Percentiles rank a stretch among this genome's conserved stretches.
Conservation (phyloP, 2,329 filamentous ascomycete genomes). For the Colletotrichum tofieldiae region DNA sequence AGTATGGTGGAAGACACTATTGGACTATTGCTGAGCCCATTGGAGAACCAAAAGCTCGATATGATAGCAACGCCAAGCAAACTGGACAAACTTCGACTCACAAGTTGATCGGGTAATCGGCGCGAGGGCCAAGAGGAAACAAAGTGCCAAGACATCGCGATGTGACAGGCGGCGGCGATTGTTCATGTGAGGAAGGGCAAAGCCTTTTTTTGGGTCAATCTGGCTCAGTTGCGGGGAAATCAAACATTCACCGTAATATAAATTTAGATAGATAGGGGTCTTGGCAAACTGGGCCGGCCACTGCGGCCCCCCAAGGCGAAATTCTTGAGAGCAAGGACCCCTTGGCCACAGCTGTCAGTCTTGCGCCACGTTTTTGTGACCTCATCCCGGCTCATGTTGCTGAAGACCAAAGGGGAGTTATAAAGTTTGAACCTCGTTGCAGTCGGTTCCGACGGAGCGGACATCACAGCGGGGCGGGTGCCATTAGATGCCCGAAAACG, state of each 20-base stretch:
- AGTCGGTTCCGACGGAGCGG: constrained; percentile 25
- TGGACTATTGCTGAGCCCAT: background rate
- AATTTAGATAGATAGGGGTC: constrained; percentile 32
- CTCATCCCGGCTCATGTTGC: constrained; percentile 9
- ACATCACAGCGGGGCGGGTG: background rate
- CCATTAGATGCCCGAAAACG: constrained; percentile 1
- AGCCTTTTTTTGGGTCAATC: constrained; percentile 8
- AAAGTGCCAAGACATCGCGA: constrained; percentile 30
- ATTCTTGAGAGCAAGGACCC: constrained; percentile 4
- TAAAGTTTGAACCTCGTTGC: constrained; percentile 14
- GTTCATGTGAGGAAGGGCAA: constrained; percentile 17
- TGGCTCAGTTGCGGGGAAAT: constrained; percentile 32
- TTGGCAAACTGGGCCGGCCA: constrained; percentile 13
- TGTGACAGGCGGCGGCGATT: constrained; percentile 9
- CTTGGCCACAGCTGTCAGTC: constrained; percentile 8
- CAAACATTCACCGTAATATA: constrained; percentile 9
- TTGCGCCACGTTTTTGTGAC: constrained; percentile 22
- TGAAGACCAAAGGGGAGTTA: background rate
- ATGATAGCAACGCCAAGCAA: constrained; percentile 12
- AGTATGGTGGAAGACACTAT: background rate
- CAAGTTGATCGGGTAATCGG: background rate
- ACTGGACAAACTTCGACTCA: background rate
- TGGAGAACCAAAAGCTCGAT: constrained; percentile 4
- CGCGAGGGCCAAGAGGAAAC: constrained; percentile 4
- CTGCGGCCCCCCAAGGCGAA: constrained; percentile 12